Conservation (phyloP, 2,329 filamentous ascomycete species). For the Epichloe glyceriae region DNA sequence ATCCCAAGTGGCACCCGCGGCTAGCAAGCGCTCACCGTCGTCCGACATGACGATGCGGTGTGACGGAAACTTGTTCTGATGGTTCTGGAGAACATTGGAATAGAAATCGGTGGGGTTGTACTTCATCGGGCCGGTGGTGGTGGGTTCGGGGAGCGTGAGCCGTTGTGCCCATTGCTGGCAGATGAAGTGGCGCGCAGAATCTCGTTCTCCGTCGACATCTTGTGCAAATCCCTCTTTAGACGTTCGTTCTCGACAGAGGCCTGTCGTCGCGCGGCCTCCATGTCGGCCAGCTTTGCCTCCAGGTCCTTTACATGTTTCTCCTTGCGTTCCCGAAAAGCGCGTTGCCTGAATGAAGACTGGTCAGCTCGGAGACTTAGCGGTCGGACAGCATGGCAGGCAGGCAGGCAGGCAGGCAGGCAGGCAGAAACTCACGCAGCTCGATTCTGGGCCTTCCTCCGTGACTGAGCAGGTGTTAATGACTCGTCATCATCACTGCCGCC, state of each 20-base stretch:
- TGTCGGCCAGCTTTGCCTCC: conserved; percentile 66
- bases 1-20: conserved; percentile 77
- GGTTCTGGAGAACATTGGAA: conserved; percentile 45
- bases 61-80: conserved; percentile 49
- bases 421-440: conserved; percentile 41
- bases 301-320: conserved; percentile 90
- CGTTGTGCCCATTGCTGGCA: conserved; percentile 18
- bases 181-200: conserved; percentile 70
- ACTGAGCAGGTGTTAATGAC: conserved; percentile 42
- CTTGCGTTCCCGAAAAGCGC: conserved; percentile 91
- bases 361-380: not conserved
- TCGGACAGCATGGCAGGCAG: not conserved
- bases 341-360: conserved; percentile 49
- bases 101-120: conserved; percentile 65
- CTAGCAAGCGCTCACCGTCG: conserved; percentile 56
- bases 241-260: conserved; percentile 76
- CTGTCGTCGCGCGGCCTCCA: conserved; percentile 61
- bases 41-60: conserved; percentile 57
- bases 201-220: conserved; percentile 81
- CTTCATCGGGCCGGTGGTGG: conserved; percentile 52
- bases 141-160: conserved; percentile 33
- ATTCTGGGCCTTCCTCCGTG: conserved; percentile 47
- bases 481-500: conserved; percentile 43
- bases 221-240: conserved; percentile 71
- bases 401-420: no score